Evolutionary conservation across 139 green algal species (phyloP).

Genomic region (Chlamydomonas eustigma): DNA sequence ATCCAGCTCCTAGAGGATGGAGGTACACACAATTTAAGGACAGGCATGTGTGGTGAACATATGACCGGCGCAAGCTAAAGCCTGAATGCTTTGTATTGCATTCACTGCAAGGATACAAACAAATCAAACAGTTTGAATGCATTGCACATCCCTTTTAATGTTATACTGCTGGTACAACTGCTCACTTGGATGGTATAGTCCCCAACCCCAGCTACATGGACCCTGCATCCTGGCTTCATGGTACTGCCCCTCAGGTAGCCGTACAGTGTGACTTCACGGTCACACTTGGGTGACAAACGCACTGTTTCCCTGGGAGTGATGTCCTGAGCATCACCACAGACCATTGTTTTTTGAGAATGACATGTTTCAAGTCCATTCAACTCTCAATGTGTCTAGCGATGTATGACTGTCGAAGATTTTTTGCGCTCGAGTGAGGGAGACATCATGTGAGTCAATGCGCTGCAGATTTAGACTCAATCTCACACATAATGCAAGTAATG

Average conservation of each 20-base stretch:
- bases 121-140: neutral
- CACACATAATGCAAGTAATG: conserved; percentile 4
- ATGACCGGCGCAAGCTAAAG: too few relatives aligned
- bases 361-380: too few relatives aligned
- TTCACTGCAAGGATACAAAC: conserved; percentile 13
- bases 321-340: conserved; percentile 68
- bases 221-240: conserved; percentile 44
- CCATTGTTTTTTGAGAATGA: too few relatives aligned
- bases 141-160: neutral
- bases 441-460: too few relatives aligned
- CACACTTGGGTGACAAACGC: conserved; percentile 63
- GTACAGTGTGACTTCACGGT: conserved; percentile 88
- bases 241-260: conserved; percentile 89
- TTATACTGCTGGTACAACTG: conserved; percentile 14
- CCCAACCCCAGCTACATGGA: conserved; percentile 75
- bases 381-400: too few relatives aligned
- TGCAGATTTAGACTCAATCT: too few relatives aligned
- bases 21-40: too few relatives aligned
- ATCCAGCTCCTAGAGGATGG: conserved; percentile 71
- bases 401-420: too few relatives aligned
- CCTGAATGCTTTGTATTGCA: too few relatives aligned
- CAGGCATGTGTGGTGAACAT: too few relatives aligned
- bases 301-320: conserved; percentile 77
- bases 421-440: too few relatives aligned
- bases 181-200: conserved; percentile 70